Conservation (phyloP, 805 yeast species). For the Candida rishiriensis region DNA sequence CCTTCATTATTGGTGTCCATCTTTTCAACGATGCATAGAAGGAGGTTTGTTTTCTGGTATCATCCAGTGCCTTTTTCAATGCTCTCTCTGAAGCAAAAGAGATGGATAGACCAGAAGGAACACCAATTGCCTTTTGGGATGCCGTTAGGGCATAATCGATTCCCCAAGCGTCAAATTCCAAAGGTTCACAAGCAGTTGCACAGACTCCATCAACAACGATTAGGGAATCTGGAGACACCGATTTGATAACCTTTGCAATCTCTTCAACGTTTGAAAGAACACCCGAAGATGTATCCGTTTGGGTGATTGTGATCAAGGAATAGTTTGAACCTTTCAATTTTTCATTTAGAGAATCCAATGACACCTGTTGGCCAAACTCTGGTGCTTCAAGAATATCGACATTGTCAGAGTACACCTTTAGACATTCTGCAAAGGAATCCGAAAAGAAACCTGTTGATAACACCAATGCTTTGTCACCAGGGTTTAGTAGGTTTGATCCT, state of each 20-base stretch:
- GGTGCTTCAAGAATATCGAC: constrained; percentile 72
- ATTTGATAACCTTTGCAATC: constrained; percentile 57
- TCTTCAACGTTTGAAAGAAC: constrained; percentile 69
- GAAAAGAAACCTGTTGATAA: constrained; percentile 89
- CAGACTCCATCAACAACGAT: constrained; percentile 93
- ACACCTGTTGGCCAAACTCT: constrained; percentile 62
- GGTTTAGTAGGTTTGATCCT: constrained; percentile 66
- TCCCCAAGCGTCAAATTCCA: constrained; percentile 86
- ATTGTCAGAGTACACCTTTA: constrained; percentile 66
- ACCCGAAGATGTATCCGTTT: constrained; percentile 97
- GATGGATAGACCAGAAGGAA: constrained; percentile 86
- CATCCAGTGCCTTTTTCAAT: constrained; percentile 49
- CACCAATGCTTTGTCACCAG: constrained; percentile 71
- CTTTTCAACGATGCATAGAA: constrained; percentile 69
- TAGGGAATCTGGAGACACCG: constrained; percentile 71
- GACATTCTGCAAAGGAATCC: constrained; percentile 74
- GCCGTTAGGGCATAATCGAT: constrained; percentile 86
- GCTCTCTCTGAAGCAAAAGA: constrained; percentile 76
- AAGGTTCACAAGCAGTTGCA: constrained; percentile 83
- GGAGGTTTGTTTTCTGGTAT: constrained; percentile 40
- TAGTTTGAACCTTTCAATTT: constrained; percentile 42
- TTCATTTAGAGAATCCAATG: constrained; percentile 49
- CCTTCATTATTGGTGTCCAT: constrained; percentile 87
- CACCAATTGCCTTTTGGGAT: constrained; percentile 93
- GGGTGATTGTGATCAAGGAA: constrained; percentile 78